Base-by-base conservation (phyloP, 1,284 basidiomycete genomes). In the Amylostereum areolatum region DNA sequence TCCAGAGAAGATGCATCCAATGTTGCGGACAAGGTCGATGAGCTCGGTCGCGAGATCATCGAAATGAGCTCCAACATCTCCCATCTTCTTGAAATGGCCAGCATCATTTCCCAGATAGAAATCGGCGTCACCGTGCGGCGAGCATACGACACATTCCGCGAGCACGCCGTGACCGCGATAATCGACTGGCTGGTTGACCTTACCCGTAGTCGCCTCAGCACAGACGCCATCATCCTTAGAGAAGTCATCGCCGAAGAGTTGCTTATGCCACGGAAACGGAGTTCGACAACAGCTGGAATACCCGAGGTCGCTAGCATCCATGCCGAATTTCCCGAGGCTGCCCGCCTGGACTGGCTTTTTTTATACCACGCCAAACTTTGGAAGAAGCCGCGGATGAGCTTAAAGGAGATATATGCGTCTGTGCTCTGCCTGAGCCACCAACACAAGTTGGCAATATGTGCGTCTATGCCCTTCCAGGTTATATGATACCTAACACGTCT, bases 81-180 rank as follows among this genome's bases (percentile, higher is more conserved):
- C 1, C 76, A 80, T 33, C 73, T 97, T 8, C 78, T 96, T 32
- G 85, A 92, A 57, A 83, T 87, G 46, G 92, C 92, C 0, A 84
- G 83, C 46, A 77, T 81, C 48, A 83, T 99, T 52, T 75, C 84
- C 10, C 86, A 91, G 59, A 94, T 98, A 54, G 95, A 98, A 60
- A 73, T 99, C 1, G 91, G 90, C 4, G 91, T 98, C 24, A 95
- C 92, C 1, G 83, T 99, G 46, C 81, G 93, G 4, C 78, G 89
- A 24, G 88, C 92, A 2, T 87, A 89, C 59, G 93, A 97, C 61
- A 88, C 89, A 0, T 97, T 93, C 63, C 81, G 86, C 54, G 96
- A 99, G 63, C 88, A 96, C 62, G 77, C 94, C 12, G 83, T 83
- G 5, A 84, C 83, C 1, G 82, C 90, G 30, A 79, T 96, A 50